Percentiles rank a stretch among this genome's conserved stretches.
These are phyloP conservation scores for Ceratobasidium sp. DNA, from an alignment of 1,284 basidiomycete species.

Conservation along the genomic window DNA sequence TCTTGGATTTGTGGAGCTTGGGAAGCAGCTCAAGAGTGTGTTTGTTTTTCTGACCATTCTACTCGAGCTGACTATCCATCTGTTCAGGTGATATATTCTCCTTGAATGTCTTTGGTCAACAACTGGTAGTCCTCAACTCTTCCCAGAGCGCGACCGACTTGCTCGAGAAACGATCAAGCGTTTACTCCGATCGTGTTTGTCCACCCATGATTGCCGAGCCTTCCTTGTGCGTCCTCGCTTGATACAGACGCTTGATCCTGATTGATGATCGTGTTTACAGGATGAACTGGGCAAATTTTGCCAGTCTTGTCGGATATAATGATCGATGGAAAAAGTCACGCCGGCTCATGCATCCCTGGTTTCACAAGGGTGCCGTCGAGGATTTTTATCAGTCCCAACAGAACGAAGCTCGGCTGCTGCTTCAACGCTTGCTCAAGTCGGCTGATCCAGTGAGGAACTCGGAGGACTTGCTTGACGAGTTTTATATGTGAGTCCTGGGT, in stretches of 20 bases:
- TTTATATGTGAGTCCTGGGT: neutral
- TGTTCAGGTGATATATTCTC: slow-evolving; percentile 23
- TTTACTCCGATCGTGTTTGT: slow-evolving; percentile 11
- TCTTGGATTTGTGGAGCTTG: neutral
- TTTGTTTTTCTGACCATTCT: neutral
- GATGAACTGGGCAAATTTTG: slow-evolving; percentile 22
- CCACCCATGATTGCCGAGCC: slow-evolving; percentile 7
- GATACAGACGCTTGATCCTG: neutral
- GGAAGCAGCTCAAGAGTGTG: neutral
- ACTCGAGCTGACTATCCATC: neutral
- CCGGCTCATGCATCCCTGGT: slow-evolving; percentile 3
- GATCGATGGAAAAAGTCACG: slow-evolving; percentile 29
- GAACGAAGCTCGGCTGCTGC: neutral
- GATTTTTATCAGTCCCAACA: neutral
- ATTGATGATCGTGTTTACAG: neutral
- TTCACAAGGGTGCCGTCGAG: slow-evolving; percentile 5
- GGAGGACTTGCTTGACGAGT: neutral
- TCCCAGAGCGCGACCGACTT: slow-evolving; percentile 6
- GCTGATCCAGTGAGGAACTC: neutral
- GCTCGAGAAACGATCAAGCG: slow-evolving; percentile 27
- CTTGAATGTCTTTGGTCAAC: slow-evolving; percentile 6
- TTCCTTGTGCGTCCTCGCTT: slow-evolving; percentile 9
- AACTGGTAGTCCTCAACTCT: slow-evolving; percentile 17
- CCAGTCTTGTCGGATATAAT: neutral
- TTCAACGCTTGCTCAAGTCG: neutral